Conservation (phyloP, 108 stramenopile genomes). For the Skeletonema tropicum region DNA sequence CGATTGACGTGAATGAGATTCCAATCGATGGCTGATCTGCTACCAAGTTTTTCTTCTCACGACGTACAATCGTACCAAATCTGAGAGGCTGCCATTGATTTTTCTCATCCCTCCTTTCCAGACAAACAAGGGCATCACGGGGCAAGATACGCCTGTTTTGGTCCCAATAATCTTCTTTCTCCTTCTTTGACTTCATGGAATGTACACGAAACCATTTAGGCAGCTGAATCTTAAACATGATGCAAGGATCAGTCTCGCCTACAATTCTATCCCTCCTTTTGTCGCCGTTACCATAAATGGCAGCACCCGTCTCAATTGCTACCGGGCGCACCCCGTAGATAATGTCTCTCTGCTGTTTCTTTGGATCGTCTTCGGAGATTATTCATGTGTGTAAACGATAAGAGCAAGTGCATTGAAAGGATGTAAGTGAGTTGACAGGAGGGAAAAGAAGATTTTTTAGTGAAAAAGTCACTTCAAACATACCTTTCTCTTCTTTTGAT, state of each 20-base stretch:
- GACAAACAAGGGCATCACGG: constrained; percentile 14
- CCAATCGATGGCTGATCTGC: constrained; percentile 13
- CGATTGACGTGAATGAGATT: constrained; percentile 7
- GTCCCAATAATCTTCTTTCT: constrained; percentile 16
- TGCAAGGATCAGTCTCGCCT: constrained; percentile 19
- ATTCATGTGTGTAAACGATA: no score
- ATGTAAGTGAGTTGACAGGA: background rate
- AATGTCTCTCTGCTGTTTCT: constrained; percentile 25
- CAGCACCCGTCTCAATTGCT: constrained; percentile 15
- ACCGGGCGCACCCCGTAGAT: constrained; percentile 11
- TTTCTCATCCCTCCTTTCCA: constrained; percentile 15
- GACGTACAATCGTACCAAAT: constrained; percentile 22
- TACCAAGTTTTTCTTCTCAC: constrained; percentile 4
- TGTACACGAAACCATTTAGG: constrained; percentile 23
- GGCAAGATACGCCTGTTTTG: constrained; percentile 18
- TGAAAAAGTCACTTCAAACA: background rate
- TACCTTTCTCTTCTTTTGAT: constrained; percentile 3
- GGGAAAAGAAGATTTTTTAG: background rate
- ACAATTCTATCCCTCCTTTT: background rate
- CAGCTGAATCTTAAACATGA: constrained; percentile 17
- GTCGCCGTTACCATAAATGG: background rate
- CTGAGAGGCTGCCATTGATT: constrained; percentile 9
- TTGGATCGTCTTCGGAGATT: constrained; percentile 13
- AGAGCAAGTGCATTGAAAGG: background rate
- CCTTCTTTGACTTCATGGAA: constrained; percentile 6